A percentile compares a stretch with the other conserved stretches of the same genome.
Conservation (phyloP, 495 filamentous ascomycete species). For the Umbilicaria muhlenbergii region DNA sequence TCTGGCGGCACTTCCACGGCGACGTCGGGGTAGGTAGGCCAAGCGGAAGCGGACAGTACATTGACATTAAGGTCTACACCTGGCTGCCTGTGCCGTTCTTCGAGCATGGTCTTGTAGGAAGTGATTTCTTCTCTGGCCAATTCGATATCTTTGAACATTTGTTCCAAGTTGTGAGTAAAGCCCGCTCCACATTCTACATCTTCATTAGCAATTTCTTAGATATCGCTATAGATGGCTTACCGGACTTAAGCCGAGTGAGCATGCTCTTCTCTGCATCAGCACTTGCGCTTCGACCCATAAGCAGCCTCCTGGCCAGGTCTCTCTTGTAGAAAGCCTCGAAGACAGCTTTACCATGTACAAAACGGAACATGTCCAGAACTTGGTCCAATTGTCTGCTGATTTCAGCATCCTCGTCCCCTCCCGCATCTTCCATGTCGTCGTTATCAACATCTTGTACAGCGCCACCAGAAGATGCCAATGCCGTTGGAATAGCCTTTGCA, state of each 20-base stretch:
- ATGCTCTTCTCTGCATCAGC: slow-evolving; percentile 92
- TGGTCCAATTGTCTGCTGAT: slow-evolving; percentile 81
- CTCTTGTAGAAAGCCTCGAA: slow-evolving; percentile 99
- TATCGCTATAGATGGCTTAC: slow-evolving; percentile 18
- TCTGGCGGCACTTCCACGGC: slow-evolving; percentile 57
- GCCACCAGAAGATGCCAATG: not conserved
- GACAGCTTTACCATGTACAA: slow-evolving; percentile 91
- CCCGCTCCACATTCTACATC: slow-evolving; percentile 66
- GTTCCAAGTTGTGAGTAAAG: slow-evolving; percentile 93
- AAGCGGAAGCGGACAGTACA: slow-evolving; percentile 72
- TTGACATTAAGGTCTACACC: slow-evolving; percentile 71
- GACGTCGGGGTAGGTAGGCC: slow-evolving; percentile 82
- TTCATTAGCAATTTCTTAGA: slow-evolving; percentile 2
- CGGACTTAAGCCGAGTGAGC: slow-evolving; percentile 73
- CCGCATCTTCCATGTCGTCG: slow-evolving; percentile 34
- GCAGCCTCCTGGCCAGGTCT: slow-evolving; percentile 72
- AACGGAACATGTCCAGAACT: slow-evolving; percentile 85
- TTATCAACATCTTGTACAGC: slow-evolving; percentile 17
- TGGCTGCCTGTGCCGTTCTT: slow-evolving; percentile 30
- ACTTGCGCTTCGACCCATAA: slow-evolving; percentile 84
- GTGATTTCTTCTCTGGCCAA: slow-evolving; percentile 71
- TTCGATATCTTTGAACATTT: slow-evolving; percentile 98
- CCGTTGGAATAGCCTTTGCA: slow-evolving; percentile 47
- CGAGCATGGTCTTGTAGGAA: slow-evolving; percentile 48
- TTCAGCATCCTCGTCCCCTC: slow-evolving; percentile 75